A percentile compares a stretch with the other conserved stretches of the same genome.
These are phyloP conservation scores for Stemphylium beticola DNA, from an alignment of 2,329 filamentous ascomycete genomes.

Conservation along the genomic window DNA sequence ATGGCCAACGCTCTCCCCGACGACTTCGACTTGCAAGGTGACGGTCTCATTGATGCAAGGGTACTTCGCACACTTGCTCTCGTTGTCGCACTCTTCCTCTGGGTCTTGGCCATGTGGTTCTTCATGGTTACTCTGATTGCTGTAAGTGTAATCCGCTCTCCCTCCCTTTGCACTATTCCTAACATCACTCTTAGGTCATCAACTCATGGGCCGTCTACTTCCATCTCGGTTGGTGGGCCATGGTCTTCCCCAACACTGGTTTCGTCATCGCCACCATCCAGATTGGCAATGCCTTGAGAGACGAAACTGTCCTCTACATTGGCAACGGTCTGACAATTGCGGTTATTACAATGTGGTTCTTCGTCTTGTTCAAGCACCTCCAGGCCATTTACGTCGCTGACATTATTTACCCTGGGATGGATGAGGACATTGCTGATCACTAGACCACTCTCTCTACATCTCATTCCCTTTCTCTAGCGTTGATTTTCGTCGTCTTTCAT, in stretches of 20 bases:
- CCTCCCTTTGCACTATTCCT: conserved; percentile 41
- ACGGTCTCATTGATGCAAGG: conserved; percentile 53
- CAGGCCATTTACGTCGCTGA: conserved; percentile 59
- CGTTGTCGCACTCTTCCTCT: conserved; percentile 64
- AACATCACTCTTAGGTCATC: conserved; percentile 32
- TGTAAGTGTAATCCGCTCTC: conserved; percentile 29
- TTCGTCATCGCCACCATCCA: conserved; percentile 53
- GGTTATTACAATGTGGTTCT: conserved; percentile 60
- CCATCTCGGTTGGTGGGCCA: conserved; percentile 69
- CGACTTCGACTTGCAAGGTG: conserved; percentile 56
- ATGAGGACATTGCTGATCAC: conserved; percentile 60
- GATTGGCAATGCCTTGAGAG: conserved; percentile 46
- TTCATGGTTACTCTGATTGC: conserved; percentile 54
- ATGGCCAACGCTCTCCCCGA: conserved; percentile 63
- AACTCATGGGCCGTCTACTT: conserved; percentile 56
- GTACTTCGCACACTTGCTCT: conserved; percentile 56
- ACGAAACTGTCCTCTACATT: conserved; percentile 46
- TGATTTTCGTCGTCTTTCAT: conserved; percentile 3
- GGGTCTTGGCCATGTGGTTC: conserved; percentile 67
- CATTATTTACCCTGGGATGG: conserved; percentile 65
- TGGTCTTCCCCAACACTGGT: conserved; percentile 55
- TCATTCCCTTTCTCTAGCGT: neutral
- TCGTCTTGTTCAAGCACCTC: conserved; percentile 60
- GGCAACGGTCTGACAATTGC: conserved; percentile 59
- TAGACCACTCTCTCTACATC: conserved; percentile 9